phyloP scores from a whole-genome alignment of 306 rosid species.

The Lithocarpus polystachyus region DNA sequence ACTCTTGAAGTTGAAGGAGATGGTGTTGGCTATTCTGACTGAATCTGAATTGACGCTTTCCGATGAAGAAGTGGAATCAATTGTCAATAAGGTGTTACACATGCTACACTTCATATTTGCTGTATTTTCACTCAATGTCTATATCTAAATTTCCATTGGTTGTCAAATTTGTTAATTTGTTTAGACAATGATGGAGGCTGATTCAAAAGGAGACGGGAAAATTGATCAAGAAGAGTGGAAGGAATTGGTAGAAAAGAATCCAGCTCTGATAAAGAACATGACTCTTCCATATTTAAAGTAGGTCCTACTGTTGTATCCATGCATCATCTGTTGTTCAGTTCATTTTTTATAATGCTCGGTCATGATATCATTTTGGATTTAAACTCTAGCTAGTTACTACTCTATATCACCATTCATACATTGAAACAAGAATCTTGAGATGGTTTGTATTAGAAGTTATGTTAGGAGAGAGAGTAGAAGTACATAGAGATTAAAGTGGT shows the following conservation, averaged over 20 bases:
- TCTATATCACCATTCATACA: background rate
- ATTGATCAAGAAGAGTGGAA: conserved; percentile 72
- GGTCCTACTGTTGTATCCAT: conserved; percentile 10
- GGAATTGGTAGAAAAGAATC: conserved; percentile 47
- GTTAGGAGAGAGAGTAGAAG: too few species aligned
- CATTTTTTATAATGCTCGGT: background rate
- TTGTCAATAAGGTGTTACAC: conserved; percentile 55
- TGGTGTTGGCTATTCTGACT: conserved; percentile 60
- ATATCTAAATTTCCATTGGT: background rate
- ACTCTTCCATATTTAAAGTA: conserved; percentile 70
- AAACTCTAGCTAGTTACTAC: background rate
- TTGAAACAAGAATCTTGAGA: background rate
- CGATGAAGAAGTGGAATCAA: conserved; percentile 53
- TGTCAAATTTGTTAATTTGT: background rate
- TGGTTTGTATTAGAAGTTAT: too few species aligned
- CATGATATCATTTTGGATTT: background rate
- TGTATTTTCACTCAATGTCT: conserved; percentile 1
- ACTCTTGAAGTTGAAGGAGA: conserved; percentile 60
- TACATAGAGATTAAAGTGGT: too few species aligned
- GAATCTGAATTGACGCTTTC: conserved; percentile 56
- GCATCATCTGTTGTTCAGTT: background rate
- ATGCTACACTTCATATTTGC: background rate
- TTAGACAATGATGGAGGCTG: conserved; percentile 64
- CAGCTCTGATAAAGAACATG: conserved; percentile 64
- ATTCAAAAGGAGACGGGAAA: conserved; percentile 65